Evolutionary conservation across 2,329 filamentous ascomycete species (phyloP), one percentile per base, ranked within the genome.

Genomic region (Pyrenochaeta sp.): DNA sequence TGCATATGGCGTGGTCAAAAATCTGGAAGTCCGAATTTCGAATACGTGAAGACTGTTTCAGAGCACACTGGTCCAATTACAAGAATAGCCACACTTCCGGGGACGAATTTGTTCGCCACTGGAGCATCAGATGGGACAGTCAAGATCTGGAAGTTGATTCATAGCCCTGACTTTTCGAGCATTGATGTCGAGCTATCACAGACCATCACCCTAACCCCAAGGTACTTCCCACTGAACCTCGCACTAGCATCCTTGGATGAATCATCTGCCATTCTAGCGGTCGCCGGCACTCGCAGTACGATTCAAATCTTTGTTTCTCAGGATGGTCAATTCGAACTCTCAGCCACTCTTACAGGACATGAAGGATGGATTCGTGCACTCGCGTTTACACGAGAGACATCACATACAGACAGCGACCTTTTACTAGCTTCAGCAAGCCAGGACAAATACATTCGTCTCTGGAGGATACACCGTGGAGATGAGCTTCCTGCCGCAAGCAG

Each of bases 361-460:
- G 95, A 99, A 78, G 94, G 91, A 55, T 99, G 95, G 95, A 88
- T 99, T 46, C 85, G 94, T 47, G 94, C 92, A 13, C 82, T 99
- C 12, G 89, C 89, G 62, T 95, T 99, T 66, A 86, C 87, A 1
- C 81, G 81, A 58, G 91, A 95, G 72, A 84, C 78, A 13, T 73
- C 80, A 1, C 79, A 80, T 24, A 65, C 78, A 0, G 77, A 80
- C 0, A 86, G 86, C 51, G 93, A 97, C 73, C 75, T 96, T 3
- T 79, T 98, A 24, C 84, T 99, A 22, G 92, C 94, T 0, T 98
- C 94, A 10, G 93, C 93, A 24, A 98, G 94, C 74, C 95, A 99
- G 77, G 95, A 99, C 78, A 97, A 96, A 79, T 99, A 98, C 71
- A 90, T 98, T 58, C 90, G 95, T 40, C 85, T 99, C 36, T 99